A percentile compares a stretch with the other conserved stretches of the same genome.
Evolutionary conservation across 129 eudicot genomes (phyloP).

Genomic region (Lonicera japonica): DNA sequence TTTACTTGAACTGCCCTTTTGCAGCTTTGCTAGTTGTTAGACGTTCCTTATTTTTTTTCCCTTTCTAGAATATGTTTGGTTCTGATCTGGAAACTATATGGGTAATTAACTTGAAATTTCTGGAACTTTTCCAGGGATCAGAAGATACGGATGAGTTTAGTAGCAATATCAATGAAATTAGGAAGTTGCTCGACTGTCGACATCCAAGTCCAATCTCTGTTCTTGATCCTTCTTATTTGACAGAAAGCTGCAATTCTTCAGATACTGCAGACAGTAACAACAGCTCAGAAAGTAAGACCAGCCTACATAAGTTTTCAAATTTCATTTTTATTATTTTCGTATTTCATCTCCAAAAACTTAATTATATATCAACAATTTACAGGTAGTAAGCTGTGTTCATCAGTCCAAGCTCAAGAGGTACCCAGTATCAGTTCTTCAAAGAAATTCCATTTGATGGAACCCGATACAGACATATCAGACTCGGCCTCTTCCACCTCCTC

Average conservation of each 20-base stretch:
- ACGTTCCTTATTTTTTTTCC: neutral
- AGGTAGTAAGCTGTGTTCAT: slow-evolving; percentile 58
- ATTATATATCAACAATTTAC: slow-evolving; percentile 3
- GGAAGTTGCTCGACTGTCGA: slow-evolving; percentile 29
- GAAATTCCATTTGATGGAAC: slow-evolving; percentile 29
- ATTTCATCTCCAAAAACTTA: too few relatives aligned
- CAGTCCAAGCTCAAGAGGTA: slow-evolving; percentile 50
- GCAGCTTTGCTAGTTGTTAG: neutral
- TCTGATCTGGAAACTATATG: too few relatives aligned
- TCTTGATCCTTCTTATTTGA: slow-evolving; percentile 56
- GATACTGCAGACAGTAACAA: slow-evolving; percentile 43
- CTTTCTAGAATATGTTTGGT: neutral
- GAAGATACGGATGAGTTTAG: slow-evolving; percentile 24
- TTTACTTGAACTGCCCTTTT: neutral
- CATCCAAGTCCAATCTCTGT: slow-evolving; percentile 79
- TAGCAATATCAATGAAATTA: slow-evolving; percentile 26
- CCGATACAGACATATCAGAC: slow-evolving; percentile 65
- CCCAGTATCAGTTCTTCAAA: slow-evolving; percentile 24
- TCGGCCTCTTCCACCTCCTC: slow-evolving; percentile 64
- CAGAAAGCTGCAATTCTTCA: slow-evolving; percentile 71
- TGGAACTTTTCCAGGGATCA: slow-evolving; percentile 21
- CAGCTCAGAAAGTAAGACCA: slow-evolving; percentile 37
- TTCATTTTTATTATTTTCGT: too few relatives aligned
- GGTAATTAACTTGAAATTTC: neutral
- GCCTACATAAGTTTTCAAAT: neutral